These are phyloP conservation scores for Russula brevipes DNA, from an alignment of 768 basidiomycete species.

Conservation along the genomic window DNA sequence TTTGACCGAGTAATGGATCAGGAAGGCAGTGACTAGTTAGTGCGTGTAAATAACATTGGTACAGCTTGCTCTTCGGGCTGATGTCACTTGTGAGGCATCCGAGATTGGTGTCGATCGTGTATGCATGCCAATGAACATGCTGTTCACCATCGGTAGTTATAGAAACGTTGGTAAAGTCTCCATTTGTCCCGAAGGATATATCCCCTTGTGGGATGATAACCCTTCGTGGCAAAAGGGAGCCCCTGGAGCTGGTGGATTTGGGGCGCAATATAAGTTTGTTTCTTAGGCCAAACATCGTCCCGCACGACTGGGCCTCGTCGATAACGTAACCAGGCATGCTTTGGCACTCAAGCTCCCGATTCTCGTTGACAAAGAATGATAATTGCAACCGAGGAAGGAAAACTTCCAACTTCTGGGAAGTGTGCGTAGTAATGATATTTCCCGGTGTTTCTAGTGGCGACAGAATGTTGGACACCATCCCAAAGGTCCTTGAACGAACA, in stretches of 20 bases:
- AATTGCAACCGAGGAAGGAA: slow-evolving; percentile 40
- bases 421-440: not conserved
- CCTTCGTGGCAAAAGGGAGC: not conserved
- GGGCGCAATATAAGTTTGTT: slow-evolving; percentile 28
- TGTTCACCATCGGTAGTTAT: not conserved
- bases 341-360: slow-evolving; percentile 34
- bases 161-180: slow-evolving; percentile 5
- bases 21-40: slow-evolving; percentile 39
- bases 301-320: slow-evolving; percentile 39
- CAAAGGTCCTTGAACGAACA: slow-evolving; percentile 7
- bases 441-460: not conserved
- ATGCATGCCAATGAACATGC: slow-evolving; percentile 30
- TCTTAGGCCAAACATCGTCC: slow-evolving; percentile 42
- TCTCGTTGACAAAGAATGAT: slow-evolving; percentile 36
- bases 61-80: slow-evolving; percentile 33
- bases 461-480: not conserved
- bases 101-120: slow-evolving; percentile 31
- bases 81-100: slow-evolving; percentile 30
- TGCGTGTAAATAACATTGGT: slow-evolving; percentile 42
- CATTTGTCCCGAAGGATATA: not conserved
- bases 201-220: slow-evolving; percentile 14
- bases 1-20: slow-evolving; percentile 42
- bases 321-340: slow-evolving; percentile 42
- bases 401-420: slow-evolving; percentile 18
- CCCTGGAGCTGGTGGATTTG: not conserved